These are phyloP conservation scores for Persicaria maculosa DNA, from an alignment of 148 eudicot genomes.

Conservation along the genomic window DNA sequence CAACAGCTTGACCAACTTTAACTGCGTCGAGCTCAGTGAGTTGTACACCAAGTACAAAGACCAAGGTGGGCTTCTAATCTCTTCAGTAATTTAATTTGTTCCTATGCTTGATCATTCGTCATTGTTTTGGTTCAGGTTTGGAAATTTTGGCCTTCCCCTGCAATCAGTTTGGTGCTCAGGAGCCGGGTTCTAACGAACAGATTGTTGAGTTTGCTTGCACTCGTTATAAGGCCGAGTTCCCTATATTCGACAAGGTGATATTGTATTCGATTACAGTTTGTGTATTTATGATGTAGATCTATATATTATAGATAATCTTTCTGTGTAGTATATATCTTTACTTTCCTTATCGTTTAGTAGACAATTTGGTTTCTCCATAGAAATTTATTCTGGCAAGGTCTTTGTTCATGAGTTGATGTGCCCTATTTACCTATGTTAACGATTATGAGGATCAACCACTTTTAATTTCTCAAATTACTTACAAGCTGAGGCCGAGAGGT, in stretches of 20 bases:
- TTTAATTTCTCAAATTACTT: not conserved
- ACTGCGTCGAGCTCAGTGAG: conserved; percentile 53
- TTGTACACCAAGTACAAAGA: conserved; percentile 50
- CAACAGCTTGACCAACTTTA: conserved; percentile 61
- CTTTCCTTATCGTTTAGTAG: too few species aligned
- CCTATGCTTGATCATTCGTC: not conserved
- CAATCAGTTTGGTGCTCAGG: conserved; percentile 84
- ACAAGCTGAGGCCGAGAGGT: not conserved
- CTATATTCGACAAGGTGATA: conserved; percentile 68
- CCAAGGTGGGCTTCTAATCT: conserved; percentile 32
- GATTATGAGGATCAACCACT: not conserved
- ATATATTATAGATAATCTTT: not conserved
- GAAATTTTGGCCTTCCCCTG: conserved; percentile 90
- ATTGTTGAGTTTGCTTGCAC: conserved; percentile 65
- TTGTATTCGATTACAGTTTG: not conserved
- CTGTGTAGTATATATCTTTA: not conserved
- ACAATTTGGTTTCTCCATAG: not conserved
- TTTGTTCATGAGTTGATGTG: not conserved
- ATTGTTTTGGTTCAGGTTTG: conserved; percentile 34
- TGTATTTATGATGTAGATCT: not conserved
- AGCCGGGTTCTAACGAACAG: conserved; percentile 63
- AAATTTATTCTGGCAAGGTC: too few species aligned
- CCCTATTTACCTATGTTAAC: not conserved
- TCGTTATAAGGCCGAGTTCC: conserved; percentile 73
- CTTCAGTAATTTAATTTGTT: not conserved